These are phyloP conservation scores for Candida namnaoensis DNA, from an alignment of 805 yeast species.

Conservation along the genomic window DNA sequence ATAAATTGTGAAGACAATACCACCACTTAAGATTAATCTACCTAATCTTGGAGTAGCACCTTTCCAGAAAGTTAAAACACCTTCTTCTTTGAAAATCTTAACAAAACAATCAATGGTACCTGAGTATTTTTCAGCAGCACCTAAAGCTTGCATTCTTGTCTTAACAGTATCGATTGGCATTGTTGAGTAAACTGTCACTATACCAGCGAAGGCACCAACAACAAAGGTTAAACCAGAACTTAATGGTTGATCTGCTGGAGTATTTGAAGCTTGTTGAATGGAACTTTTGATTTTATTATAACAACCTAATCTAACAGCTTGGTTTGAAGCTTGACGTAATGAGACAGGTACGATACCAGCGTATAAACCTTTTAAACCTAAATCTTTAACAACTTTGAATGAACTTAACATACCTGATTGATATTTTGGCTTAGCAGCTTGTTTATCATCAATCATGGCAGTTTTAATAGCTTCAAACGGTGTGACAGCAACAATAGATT, in stretches of 20 bases:
- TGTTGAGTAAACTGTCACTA: constrained; percentile 83
- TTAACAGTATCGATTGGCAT: constrained; percentile 96
- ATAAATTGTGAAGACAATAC: constrained; percentile 93
- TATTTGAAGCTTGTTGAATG: constrained; percentile 60
- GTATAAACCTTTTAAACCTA: constrained; percentile 79
- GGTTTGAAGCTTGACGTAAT: constrained; percentile 91
- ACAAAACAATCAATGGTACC: constrained; percentile 79
- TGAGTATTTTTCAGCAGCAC: constrained; percentile 59
- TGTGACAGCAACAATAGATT: constrained; percentile 88
- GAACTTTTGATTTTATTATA: constrained; percentile 80
- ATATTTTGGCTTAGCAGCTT: constrained; percentile 67
- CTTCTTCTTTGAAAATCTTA: constrained; percentile 78
- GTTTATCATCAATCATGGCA: constrained; percentile 90
- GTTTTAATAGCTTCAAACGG: constrained; percentile 97
- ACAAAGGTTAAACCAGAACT: constrained; percentile 74
- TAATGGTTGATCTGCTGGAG: constrained; percentile 66
- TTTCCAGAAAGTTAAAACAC: constrained; percentile 88
- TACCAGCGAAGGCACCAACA: constrained; percentile 87
- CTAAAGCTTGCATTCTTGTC: constrained; percentile 94
- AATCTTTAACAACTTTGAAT: constrained; percentile 55
- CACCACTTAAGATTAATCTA: constrained; percentile 86
- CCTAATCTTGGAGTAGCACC: constrained; percentile 98
- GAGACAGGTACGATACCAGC: constrained; percentile 91
- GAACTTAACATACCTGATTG: constrained; percentile 53
- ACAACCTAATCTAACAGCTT: constrained; percentile 89